phyloP scores from a whole-genome alignment of 2,329 filamentous ascomycete genomes.

The Hortaea sp. region DNA sequence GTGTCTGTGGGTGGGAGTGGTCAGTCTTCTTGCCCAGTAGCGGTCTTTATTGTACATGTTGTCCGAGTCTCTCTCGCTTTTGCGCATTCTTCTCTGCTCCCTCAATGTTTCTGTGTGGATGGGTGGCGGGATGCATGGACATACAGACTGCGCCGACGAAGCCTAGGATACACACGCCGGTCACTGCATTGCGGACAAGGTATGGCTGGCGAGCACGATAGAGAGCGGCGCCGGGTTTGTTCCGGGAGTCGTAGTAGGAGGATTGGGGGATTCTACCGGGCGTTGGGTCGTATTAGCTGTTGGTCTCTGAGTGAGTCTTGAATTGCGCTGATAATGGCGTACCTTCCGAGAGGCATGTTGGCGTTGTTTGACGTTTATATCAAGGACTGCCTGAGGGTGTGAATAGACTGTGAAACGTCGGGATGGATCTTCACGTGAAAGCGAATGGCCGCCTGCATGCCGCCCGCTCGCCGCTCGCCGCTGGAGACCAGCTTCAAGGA shows the following conservation, averaged over 20 bases:
- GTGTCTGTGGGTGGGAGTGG: constrained; percentile 39
- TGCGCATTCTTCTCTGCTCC: too few species aligned
- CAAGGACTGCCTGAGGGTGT: not conserved
- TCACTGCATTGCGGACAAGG: constrained; percentile 77
- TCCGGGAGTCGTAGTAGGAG: constrained; percentile 86
- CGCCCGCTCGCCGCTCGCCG: too few species aligned
- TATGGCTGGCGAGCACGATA: constrained; percentile 88
- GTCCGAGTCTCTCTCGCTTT: not conserved
- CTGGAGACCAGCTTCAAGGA: too few species aligned
- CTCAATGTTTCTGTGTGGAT: too few species aligned
- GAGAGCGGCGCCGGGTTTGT: constrained; percentile 77
- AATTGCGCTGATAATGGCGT: not conserved
- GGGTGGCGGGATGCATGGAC: constrained; percentile 27
- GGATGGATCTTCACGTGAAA: too few species aligned
- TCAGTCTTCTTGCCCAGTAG: not conserved
- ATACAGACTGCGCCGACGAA: constrained; percentile 82
- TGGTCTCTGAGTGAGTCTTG: too few species aligned
- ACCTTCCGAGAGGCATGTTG: constrained; percentile 8
- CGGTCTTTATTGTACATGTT: not conserved
- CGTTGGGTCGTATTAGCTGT: too few species aligned
- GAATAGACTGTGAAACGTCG: too few species aligned
- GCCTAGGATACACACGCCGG: constrained; percentile 62
- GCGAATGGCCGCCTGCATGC: too few species aligned
- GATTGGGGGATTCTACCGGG: constrained; percentile 50
- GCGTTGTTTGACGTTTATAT: too few species aligned